A percentile compares a stretch with the other conserved stretches of the same genome.
Evolutionary conservation across 352 stramenopile species (phyloP).

Genomic region (Phytopythium vexans): DNA sequence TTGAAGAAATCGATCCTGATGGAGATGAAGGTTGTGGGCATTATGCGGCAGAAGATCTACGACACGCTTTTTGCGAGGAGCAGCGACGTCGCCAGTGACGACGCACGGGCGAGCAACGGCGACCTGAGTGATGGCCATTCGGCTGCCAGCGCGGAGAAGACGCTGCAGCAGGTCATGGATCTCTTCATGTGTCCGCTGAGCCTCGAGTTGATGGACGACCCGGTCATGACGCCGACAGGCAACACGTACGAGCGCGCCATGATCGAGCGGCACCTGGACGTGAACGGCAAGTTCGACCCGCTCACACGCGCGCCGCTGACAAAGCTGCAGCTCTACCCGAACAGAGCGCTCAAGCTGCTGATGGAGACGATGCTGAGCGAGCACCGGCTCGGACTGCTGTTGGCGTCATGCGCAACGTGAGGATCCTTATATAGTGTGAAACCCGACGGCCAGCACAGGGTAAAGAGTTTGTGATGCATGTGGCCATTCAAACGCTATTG

Average conservation of each 20-base stretch:
- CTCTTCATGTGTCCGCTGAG: constrained; percentile 70
- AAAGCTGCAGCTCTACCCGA: constrained; percentile 59
- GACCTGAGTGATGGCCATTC: constrained; percentile 9
- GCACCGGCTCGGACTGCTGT: constrained; percentile 49
- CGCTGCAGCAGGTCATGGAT: constrained; percentile 66
- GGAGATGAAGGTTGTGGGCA: constrained; percentile 61
- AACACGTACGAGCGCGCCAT: constrained; percentile 76
- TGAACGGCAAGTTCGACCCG: constrained; percentile 75
- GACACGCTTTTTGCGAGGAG: constrained; percentile 29
- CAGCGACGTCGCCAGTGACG: constrained; percentile 10
- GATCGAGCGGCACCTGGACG: constrained; percentile 69
- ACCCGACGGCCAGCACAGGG: too few species aligned
- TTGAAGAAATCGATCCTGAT: constrained; percentile 53
- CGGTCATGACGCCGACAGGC: constrained; percentile 67
- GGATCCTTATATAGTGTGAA: not conserved
- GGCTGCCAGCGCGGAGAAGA: constrained; percentile 26
- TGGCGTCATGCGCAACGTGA: constrained; percentile 43
- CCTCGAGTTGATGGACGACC: constrained; percentile 75
- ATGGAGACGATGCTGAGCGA: constrained; percentile 71
- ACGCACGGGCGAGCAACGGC: not conserved
- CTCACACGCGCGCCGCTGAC: constrained; percentile 54
- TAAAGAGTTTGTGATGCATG: too few species aligned
- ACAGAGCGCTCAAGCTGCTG: constrained; percentile 65
- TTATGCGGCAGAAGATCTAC: constrained; percentile 46
- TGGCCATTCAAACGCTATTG: too few species aligned